A percentile compares a stretch with the other conserved stretches of the same genome.
These are phyloP conservation scores for Phytophthora sansomeana DNA, from an alignment of 352 stramenopile species.

Conservation along the genomic window DNA sequence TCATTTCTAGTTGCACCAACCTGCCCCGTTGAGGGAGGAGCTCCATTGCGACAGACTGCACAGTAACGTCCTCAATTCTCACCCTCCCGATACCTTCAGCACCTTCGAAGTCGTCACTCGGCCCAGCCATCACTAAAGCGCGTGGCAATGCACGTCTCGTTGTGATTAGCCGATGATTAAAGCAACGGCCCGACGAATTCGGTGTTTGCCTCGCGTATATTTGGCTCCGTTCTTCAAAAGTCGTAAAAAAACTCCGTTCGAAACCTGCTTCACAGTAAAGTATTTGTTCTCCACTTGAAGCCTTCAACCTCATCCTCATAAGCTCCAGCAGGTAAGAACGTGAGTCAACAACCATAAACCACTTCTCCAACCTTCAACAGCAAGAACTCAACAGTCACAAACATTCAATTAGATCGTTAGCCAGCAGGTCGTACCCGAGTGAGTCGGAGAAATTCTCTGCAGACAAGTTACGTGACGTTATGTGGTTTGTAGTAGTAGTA, in stretches of 20 bases:
- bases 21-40: not conserved
- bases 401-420: slow-evolving; percentile 17
- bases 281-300: too few species aligned
- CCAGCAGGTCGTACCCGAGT: slow-evolving; percentile 1
- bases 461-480: not conserved
- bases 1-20: not conserved
- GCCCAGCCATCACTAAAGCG: slow-evolving; percentile 1
- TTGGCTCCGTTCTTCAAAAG: not conserved
- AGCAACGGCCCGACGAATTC: not conserved
- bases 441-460: too few species aligned
- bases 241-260: too few species aligned
- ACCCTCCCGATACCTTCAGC: not conserved
- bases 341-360: too few species aligned
- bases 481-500: slow-evolving; percentile 8
- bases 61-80: slow-evolving; percentile 3
- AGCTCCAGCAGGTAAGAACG: not conserved
- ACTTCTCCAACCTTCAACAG: too few species aligned
- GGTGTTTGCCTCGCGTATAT: not conserved
- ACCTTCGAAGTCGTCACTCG: not conserved
- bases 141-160: slow-evolving; percentile 8
- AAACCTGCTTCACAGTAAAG: not conserved
- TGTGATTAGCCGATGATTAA: not conserved
- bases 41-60: not conserved
- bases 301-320: not conserved
- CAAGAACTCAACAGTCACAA: too few species aligned